Evolutionary conservation across 2,329 filamentous ascomycete genomes (phyloP), one percentile per base, ranked within the genome.

Genomic region (Alternaria sp.): DNA sequence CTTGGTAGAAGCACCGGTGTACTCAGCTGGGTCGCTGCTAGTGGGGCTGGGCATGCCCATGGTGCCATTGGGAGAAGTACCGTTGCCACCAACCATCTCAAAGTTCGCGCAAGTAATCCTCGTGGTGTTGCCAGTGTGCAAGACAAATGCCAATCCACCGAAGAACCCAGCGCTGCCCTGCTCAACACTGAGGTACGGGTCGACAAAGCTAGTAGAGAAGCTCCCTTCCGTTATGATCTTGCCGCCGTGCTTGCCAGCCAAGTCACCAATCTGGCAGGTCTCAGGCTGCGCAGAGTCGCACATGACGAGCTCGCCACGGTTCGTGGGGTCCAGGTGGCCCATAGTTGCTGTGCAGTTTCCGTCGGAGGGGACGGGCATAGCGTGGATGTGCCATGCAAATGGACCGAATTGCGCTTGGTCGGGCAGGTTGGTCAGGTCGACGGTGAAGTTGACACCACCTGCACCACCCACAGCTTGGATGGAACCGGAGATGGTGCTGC

Each of bases 61-160:
- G 9, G 59, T 59, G 11, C 40, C 49, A 47, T 62, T 61, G 15
- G 36, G 54, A 17, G 21, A 36, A 8, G 66, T 69, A 4, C 54
- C 61, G 36, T 68, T 70, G 0, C 59, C 64, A 32, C 45, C 46
- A 3, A 69, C 54, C 26, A 61, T 59, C 55, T 73, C 75, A 68
- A 88, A 87, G 70, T 87, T 87, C 54, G 83, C 86, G 77, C 86
- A 88, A 26, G 84, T 83, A 66, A 88, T 76, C 59, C 84, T 81
- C 12, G 82, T 84, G 30, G 80, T 82, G 71, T 87, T 85, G 15
- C 79, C 74, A 43, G 74, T 80, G 69, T 88, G 86, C 45, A 88
- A 70, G 40, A 88, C 86, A 63, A 88, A 75, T 40, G 82, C 83
- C 58, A 82, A 77, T 60, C 85, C 83, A 17, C 85, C 85, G 62